These are phyloP conservation scores for Cordyceps militaris DNA, from an alignment of 2,329 filamentous ascomycete genomes.

Conservation along the genomic window DNA sequence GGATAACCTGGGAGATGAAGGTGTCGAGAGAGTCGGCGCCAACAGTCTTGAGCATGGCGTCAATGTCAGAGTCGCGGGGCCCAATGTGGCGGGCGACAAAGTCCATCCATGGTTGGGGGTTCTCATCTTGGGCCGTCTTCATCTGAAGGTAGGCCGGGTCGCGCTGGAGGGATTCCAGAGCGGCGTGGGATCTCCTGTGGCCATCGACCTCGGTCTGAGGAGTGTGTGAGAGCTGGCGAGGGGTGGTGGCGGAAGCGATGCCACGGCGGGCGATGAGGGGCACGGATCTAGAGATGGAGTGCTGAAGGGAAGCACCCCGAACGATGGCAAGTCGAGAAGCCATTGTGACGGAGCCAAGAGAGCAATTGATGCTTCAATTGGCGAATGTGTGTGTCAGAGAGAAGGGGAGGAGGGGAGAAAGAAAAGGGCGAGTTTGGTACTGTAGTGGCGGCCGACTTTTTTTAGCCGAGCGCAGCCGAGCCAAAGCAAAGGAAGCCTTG, in stretches of 20 bases:
- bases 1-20: constrained; percentile 79
- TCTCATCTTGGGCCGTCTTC: constrained; percentile 16
- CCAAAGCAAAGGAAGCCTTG: background rate
- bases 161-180: constrained; percentile 15
- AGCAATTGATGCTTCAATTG: constrained; percentile 13
- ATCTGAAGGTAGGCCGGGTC: constrained; percentile 21
- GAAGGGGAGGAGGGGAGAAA: constrained; percentile 5
- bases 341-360: constrained; percentile 17
- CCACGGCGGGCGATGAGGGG: constrained; percentile 14
- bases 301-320: constrained; percentile 18
- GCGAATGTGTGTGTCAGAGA: background rate
- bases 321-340: constrained; percentile 22
- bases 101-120: constrained; percentile 21
- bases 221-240: constrained; percentile 15
- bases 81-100: constrained; percentile 85
- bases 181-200: constrained; percentile 10
- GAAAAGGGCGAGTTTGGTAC: background rate
- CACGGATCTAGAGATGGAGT: constrained; percentile 17
- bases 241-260: constrained; percentile 7
- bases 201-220: constrained; percentile 4
- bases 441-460: constrained; percentile 2
- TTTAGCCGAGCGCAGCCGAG: constrained; percentile 7
- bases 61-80: constrained; percentile 60
- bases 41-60: constrained; percentile 73
- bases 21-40: constrained; percentile 67